A percentile compares a stretch with the other conserved stretches of the same genome.
phyloP scores from a whole-genome alignment of 2,329 filamentous ascomycete genomes.

The Aspergillus sp. region DNA sequence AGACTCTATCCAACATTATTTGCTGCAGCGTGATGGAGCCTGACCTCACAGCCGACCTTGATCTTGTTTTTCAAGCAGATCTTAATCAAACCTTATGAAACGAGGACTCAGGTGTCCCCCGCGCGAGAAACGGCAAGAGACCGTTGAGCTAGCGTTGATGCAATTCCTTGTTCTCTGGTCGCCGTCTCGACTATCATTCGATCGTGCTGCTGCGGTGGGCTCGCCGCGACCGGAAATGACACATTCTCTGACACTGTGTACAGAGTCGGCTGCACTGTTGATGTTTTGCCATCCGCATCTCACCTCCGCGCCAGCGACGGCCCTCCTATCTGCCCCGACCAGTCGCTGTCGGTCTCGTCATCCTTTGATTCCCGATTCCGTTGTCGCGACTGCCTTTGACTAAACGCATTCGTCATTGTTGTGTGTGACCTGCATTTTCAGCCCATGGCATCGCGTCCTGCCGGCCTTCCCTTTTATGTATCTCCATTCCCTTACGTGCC shows the following conservation, averaged over 20 bases:
- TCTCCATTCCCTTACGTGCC: constrained; percentile 26
- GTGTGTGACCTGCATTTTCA: constrained; percentile 30
- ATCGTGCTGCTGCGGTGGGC: neutral
- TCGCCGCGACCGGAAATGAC: constrained; percentile 25
- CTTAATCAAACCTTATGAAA: constrained; percentile 2
- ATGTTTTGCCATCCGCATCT: constrained; percentile 17
- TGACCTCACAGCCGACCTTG: neutral
- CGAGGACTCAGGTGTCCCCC: neutral
- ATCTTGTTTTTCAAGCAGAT: constrained; percentile 8
- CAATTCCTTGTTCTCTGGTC: constrained; percentile 1
- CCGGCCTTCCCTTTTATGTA: constrained; percentile 31
- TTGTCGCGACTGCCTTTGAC: constrained; percentile 15
- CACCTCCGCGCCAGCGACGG: constrained; percentile 16
- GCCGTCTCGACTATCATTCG: neutral
- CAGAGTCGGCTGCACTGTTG: constrained; percentile 7
- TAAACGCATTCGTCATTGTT: constrained; percentile 35
- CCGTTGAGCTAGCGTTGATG: constrained; percentile 5
- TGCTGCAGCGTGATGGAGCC: neutral
- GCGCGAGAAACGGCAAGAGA: neutral
- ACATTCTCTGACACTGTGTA: constrained; percentile 12
- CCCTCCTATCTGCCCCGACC: constrained; percentile 12
- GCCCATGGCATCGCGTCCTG: constrained; percentile 19
- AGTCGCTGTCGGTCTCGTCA: constrained; percentile 22
- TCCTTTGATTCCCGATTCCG: constrained; percentile 19
- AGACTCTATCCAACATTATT: neutral